These are phyloP conservation scores for Neonectria magnoliae DNA, from an alignment of 2,329 filamentous ascomycete genomes.

Conservation along the genomic window DNA sequence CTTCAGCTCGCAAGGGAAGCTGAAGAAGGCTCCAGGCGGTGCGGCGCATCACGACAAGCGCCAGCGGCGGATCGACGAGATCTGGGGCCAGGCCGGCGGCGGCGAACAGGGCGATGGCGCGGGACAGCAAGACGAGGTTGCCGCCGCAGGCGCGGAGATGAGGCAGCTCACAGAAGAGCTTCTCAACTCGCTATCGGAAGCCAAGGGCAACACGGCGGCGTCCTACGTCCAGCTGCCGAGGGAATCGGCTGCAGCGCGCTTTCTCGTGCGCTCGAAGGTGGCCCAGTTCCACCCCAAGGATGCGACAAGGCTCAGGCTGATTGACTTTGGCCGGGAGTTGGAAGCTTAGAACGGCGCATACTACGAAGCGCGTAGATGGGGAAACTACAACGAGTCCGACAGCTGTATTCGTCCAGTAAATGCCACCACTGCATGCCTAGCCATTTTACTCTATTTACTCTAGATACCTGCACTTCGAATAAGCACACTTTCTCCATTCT, in stretches of 20 bases:
- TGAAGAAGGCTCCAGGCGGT: slow-evolving; percentile 57
- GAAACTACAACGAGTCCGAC: not conserved
- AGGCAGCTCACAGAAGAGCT: slow-evolving; percentile 68
- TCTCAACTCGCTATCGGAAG: slow-evolving; percentile 66
- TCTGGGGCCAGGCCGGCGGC: slow-evolving; percentile 60
- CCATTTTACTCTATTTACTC: too few species aligned
- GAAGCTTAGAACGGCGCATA: slow-evolving; percentile 56
- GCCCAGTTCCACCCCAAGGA: slow-evolving; percentile 74
- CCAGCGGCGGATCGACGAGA: slow-evolving; percentile 71
- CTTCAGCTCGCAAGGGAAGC: slow-evolving; percentile 68
- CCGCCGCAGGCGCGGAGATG: slow-evolving; percentile 66
- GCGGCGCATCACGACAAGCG: slow-evolving; percentile 57
- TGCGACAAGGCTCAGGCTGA: slow-evolving; percentile 65
- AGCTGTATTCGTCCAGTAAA: too few species aligned
- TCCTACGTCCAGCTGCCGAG: slow-evolving; percentile 67
- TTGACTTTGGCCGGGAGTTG: slow-evolving; percentile 73
- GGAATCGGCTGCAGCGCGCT: slow-evolving; percentile 71
- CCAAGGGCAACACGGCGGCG: slow-evolving; percentile 63
- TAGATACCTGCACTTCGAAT: too few species aligned
- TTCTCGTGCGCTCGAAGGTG: slow-evolving; percentile 72
- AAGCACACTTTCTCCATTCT: too few species aligned
- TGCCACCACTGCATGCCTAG: too few species aligned
- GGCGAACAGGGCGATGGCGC: slow-evolving; percentile 21
- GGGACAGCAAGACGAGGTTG: slow-evolving; percentile 56
- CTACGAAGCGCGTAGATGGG: not conserved